phyloP scores from a whole-genome alignment of 768 basidiomycete species.

The Pulveroboletus sp. region DNA sequence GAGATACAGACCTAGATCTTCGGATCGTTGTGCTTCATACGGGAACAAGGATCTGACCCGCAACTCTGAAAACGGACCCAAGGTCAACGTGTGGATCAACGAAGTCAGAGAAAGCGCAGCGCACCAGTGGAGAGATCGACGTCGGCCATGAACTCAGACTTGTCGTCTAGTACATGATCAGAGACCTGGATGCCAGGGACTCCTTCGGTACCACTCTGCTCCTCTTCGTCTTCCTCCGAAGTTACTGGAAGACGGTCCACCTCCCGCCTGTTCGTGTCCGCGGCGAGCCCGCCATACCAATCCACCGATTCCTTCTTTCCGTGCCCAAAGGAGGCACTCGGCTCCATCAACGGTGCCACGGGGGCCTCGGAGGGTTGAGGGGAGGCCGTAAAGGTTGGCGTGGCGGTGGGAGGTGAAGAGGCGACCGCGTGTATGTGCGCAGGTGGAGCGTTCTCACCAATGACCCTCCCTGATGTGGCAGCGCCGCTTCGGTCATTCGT shows the following conservation, averaged over 20 bases:
- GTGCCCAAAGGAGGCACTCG: conserved; percentile 25
- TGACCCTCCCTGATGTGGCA: conserved; percentile 65
- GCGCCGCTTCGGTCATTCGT: conserved; percentile 83
- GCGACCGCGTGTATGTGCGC: conserved; percentile 56
- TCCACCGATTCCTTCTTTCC: conserved; percentile 77
- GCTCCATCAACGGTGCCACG: conserved; percentile 11
- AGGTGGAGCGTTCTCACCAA: conserved; percentile 72
- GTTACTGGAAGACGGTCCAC: conserved; percentile 47
- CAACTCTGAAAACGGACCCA: conserved; percentile 44
- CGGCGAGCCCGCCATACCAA: conserved; percentile 88
- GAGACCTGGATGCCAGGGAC: conserved; percentile 56
- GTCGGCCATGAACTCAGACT: conserved; percentile 60
- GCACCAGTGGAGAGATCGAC: conserved; percentile 65
- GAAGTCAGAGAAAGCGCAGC: neutral
- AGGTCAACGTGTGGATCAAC: conserved; percentile 1
- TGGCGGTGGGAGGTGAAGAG: conserved; percentile 34
- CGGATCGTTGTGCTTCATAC: conserved; percentile 81
- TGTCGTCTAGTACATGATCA: conserved; percentile 37
- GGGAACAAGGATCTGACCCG: conserved; percentile 78
- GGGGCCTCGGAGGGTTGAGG: conserved; percentile 21
- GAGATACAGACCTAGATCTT: conserved; percentile 75
- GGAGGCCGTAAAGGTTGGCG: conserved; percentile 11
- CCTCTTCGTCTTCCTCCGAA: conserved; percentile 60
- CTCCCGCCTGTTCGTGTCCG: conserved; percentile 47
- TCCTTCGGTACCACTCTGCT: conserved; percentile 31